Percentiles rank a stretch among this genome's conserved stretches.
phyloP scores from a whole-genome alignment of 2,329 filamentous ascomycete genomes.

The Hypomyces rosellus region DNA sequence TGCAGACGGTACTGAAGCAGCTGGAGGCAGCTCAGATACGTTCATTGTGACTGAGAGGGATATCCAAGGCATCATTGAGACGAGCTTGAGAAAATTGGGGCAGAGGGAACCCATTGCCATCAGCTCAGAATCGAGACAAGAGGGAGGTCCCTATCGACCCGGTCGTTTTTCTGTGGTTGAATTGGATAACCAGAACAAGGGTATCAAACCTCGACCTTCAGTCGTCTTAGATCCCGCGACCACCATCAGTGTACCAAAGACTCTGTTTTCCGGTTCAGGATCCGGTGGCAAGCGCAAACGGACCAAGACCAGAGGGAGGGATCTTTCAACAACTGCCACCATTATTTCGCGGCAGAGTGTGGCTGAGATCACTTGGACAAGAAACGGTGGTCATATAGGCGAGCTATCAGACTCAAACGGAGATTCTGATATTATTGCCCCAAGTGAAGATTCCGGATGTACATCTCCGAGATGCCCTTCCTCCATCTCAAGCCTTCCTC shows the following conservation, averaged over 20 bases:
- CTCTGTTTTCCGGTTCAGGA: conserved; percentile 23
- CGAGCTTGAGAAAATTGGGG: neutral
- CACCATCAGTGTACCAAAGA: conserved; percentile 27
- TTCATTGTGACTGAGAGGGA: neutral
- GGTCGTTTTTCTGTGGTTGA: conserved; percentile 13
- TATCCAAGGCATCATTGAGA: neutral
- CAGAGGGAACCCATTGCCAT: neutral
- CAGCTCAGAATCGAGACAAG: neutral
- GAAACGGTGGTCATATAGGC: conserved; percentile 3
- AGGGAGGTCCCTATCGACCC: neutral
- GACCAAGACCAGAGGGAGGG: conserved; percentile 16
- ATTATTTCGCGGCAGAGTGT: conserved; percentile 24
- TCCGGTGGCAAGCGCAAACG: conserved; percentile 16
- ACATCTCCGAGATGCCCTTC: conserved; percentile 1
- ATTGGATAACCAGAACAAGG: conserved; percentile 16
- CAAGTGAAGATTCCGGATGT: conserved; percentile 1
- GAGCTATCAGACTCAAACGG: neutral
- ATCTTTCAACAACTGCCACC: conserved; percentile 19
- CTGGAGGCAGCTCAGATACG: neutral
- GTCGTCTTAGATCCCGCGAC: conserved; percentile 25
- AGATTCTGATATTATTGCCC: neutral
- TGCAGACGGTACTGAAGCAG: neutral
- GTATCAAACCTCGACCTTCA: conserved; percentile 20
- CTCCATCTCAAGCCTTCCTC: neutral
- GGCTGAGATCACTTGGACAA: conserved; percentile 26